Percentiles rank a stretch among this genome's conserved stretches.
Conservation (phyloP, 352 stramenopile genomes). For the Phytopythium litorale region DNA sequence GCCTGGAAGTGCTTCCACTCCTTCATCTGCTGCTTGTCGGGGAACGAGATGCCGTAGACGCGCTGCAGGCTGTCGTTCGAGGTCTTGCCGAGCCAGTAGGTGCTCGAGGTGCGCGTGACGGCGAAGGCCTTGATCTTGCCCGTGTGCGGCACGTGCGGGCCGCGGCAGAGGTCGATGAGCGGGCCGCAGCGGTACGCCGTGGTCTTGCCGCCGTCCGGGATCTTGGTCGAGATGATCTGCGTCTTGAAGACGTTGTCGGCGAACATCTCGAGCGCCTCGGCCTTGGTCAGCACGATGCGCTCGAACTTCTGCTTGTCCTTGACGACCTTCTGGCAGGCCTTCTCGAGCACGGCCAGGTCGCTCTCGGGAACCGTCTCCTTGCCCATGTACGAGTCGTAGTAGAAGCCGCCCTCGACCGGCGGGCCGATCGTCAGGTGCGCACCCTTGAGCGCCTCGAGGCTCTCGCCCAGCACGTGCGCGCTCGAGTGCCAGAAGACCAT, state of each 20-base stretch:
- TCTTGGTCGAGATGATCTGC: constrained; percentile 96
- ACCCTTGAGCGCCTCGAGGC: constrained; percentile 96
- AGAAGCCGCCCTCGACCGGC: constrained; percentile 95
- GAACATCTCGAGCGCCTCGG: constrained; percentile 98
- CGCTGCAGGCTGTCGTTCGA: constrained; percentile 97
- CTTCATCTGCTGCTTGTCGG: constrained; percentile 97
- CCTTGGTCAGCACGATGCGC: constrained; percentile 97
- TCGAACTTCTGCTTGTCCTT: constrained; percentile 99
- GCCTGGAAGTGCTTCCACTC: constrained; percentile 96
- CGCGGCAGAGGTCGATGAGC: constrained; percentile 97
- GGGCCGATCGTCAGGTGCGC: constrained; percentile 97
- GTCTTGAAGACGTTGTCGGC: constrained; percentile 98
- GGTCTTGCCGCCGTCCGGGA: constrained; percentile 95
- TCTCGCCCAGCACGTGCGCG: constrained; percentile 96
- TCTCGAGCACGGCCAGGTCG: constrained; percentile 90
- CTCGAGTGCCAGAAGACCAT: constrained; percentile 98
- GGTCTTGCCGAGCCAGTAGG: constrained; percentile 97
- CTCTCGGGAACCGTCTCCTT: constrained; percentile 60
- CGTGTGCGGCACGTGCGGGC: constrained; percentile 96
- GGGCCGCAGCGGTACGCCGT: constrained; percentile 97
- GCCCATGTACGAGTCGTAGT: constrained; percentile 99
- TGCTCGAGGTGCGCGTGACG: constrained; percentile 91
- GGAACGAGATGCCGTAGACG: constrained; percentile 98
- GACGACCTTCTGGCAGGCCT: constrained; percentile 89
- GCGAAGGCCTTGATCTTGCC: constrained; percentile 96